Conservation (phyloP, 495 filamentous ascomycete species). For the Opeltia flavorubescens region DNA sequence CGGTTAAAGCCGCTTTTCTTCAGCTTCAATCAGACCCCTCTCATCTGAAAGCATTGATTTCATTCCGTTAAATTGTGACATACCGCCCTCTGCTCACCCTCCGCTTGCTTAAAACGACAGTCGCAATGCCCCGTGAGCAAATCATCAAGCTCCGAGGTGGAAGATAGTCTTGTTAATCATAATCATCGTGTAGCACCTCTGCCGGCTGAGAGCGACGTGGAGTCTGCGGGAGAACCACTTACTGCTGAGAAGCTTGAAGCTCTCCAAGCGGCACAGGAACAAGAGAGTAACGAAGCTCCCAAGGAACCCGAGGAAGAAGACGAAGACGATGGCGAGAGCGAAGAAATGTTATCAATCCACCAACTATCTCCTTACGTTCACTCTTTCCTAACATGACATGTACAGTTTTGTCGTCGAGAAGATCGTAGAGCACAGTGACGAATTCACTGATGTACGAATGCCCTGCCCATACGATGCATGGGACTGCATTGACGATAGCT, state of each 20-base stretch:
- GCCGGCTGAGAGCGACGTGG: slow-evolving; percentile 31
- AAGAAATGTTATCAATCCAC: slow-evolving; percentile 17
- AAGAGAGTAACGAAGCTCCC: slow-evolving; percentile 1
- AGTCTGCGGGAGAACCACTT: slow-evolving; percentile 29
- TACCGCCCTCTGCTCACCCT: too few relatives aligned
- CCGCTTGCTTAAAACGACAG: too few relatives aligned
- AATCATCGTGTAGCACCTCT: slow-evolving; percentile 21
- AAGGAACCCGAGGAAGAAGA: slow-evolving; percentile 13
- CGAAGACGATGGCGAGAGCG: slow-evolving; percentile 21
- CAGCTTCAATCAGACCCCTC: not conserved
- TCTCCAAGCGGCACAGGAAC: slow-evolving; percentile 20
- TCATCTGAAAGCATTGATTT: not conserved
- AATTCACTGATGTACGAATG: slow-evolving; percentile 16
- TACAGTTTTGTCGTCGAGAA: slow-evolving; percentile 47
- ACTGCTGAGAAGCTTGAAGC: slow-evolving; percentile 11
- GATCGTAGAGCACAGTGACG: slow-evolving; percentile 32
- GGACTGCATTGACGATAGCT: not conserved
- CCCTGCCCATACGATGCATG: slow-evolving; percentile 26
- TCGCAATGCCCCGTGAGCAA: slow-evolving; percentile 3
- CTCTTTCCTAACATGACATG: slow-evolving; percentile 19
- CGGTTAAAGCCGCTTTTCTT: not conserved
- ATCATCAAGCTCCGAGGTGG: not conserved
- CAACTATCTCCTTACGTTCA: not conserved
- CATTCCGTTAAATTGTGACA: not conserved
- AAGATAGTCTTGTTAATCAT: not conserved